Evolutionary conservation across 345 rosid genomes (phyloP).

Genomic region (Euphorbia tirucalli): DNA sequence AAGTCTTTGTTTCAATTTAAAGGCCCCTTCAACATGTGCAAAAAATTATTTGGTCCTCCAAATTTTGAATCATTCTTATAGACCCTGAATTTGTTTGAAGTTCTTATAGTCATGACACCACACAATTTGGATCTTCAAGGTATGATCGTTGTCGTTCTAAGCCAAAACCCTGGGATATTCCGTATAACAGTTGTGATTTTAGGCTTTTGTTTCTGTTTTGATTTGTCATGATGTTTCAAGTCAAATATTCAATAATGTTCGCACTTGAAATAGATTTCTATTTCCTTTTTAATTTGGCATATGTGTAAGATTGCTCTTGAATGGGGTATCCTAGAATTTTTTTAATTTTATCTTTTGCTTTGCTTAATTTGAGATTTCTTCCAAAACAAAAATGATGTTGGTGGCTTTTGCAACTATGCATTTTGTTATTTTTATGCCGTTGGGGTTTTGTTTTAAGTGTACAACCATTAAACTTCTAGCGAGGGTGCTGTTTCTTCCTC

Average conservation of each 20-base stretch:
- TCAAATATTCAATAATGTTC: conserved; percentile 14
- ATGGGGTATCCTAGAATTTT: conserved; percentile 3
- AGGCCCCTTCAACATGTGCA: no score
- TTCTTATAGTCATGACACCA: no score
- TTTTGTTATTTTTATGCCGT: not conserved
- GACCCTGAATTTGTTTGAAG: no score
- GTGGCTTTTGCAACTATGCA: no score
- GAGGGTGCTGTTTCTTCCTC: no score
- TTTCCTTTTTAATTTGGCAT: not conserved
- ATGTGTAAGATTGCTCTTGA: conserved; percentile 1
- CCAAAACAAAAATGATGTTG: not conserved
- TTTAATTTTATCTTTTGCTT: not conserved
- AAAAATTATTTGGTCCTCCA: no score
- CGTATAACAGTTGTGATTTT: conserved; percentile 32
- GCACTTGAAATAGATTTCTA: not conserved
- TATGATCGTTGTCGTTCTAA: conserved; percentile 95
- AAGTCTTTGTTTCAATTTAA: no score
- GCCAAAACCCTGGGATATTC: conserved; percentile 94
- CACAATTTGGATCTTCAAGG: conserved; percentile 88
- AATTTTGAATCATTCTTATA: no score
- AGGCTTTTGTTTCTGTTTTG: conserved; percentile 1
- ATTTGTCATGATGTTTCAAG: conserved; percentile 13
- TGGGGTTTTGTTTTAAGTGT: no score
- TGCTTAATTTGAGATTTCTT: not conserved
- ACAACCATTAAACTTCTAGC: no score